These are phyloP conservation scores for Leccinum subrobustum DNA, from an alignment of 1,284 basidiomycete genomes.

Conservation along the genomic window DNA sequence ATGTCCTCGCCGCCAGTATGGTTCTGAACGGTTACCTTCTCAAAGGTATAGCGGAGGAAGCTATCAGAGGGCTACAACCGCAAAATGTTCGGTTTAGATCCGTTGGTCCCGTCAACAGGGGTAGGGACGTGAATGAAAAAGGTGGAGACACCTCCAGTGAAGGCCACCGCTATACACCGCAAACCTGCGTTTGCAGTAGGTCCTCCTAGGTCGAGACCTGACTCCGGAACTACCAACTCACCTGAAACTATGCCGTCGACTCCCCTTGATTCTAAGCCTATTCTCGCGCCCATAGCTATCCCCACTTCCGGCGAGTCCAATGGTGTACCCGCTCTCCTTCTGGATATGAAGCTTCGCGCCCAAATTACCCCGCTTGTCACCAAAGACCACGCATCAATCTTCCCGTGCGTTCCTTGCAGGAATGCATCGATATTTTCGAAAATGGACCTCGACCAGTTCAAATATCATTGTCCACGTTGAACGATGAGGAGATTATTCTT, in stretches of 20 bases:
- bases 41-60: conserved; percentile 66
- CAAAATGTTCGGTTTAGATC: conserved; percentile 48
- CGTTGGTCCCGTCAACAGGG: conserved; percentile 33
- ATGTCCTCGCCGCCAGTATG: conserved; percentile 88
- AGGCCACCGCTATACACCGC: conserved; percentile 15
- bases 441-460: too few species aligned
- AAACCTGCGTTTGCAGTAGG: conserved; percentile 30
- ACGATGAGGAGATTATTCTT: too few species aligned
- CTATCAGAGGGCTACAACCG: conserved; percentile 40
- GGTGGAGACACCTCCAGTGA: conserved; percentile 10
- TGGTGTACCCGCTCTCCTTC: too few species aligned
- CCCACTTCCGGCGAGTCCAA: too few species aligned
- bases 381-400: too few species aligned
- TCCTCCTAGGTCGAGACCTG: conserved; percentile 17
- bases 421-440: too few species aligned
- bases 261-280: conserved; percentile 12
- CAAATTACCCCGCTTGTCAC: too few species aligned
- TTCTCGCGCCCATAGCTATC: too few species aligned
- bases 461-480: too few species aligned
- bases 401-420: too few species aligned
- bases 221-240: conserved; percentile 18
- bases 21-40: conserved; percentile 93
- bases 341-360: too few species aligned
- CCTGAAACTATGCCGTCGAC: conserved; percentile 20
- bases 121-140: conserved; percentile 28